Percentiles rank a stretch among this genome's conserved stretches.
These are phyloP conservation scores for Exophiala oligosperma DNA, from an alignment of 2,329 filamentous ascomycete species.

Conservation along the genomic window DNA sequence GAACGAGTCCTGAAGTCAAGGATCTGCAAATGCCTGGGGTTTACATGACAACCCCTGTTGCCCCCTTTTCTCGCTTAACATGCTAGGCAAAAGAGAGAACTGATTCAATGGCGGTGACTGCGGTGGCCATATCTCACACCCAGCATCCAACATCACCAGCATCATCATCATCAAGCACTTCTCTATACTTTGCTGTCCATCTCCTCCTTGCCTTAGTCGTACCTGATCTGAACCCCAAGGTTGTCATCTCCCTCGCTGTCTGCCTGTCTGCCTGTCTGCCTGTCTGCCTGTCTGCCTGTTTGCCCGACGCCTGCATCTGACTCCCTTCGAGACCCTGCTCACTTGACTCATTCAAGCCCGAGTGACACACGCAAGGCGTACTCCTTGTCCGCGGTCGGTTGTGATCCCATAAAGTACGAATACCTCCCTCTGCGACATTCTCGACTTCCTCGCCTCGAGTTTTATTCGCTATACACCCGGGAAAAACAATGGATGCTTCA, in stretches of 20 bases:
- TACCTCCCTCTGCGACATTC: background rate
- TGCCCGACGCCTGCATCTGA: background rate
- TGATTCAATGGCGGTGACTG: background rate
- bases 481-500: constrained; percentile 6
- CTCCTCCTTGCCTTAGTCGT: too few relatives aligned
- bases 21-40: background rate
- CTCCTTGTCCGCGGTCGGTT: background rate
- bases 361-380: background rate
- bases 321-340: background rate
- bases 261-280: background rate
- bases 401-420: background rate
- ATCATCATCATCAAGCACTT: too few relatives aligned
- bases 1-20: background rate
- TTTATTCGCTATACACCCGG: too few relatives aligned
- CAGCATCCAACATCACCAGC: too few relatives aligned
- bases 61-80: background rate
- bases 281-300: background rate
- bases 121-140: too few relatives aligned
- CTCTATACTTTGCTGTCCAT: too few relatives aligned
- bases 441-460: too few relatives aligned
- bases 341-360: background rate
- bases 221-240: background rate
- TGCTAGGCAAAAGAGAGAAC: background rate
- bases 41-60: background rate
- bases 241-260: background rate